These are phyloP conservation scores for Neonectria sp. DNA, from an alignment of 2,329 filamentous ascomycete species.

Conservation along the genomic window DNA sequence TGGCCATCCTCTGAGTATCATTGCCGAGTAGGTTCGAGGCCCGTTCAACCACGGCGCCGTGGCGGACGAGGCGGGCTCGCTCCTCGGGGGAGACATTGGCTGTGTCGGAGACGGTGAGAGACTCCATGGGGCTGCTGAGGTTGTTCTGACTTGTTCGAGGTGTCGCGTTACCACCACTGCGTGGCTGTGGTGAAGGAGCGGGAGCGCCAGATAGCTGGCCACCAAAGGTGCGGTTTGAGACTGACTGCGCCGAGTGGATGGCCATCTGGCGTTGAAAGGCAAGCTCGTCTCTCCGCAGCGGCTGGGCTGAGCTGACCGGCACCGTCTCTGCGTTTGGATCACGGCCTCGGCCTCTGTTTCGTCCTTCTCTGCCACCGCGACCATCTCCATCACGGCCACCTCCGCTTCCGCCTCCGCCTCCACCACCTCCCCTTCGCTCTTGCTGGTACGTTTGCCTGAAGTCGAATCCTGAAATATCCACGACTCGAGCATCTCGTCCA, in stretches of 20 bases:
- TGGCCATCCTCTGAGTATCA: slow-evolving; percentile 79
- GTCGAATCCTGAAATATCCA: slow-evolving; percentile 91
- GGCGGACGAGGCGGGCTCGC: slow-evolving; percentile 83
- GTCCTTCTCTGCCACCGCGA: slow-evolving; percentile 68
- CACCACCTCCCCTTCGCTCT: slow-evolving; percentile 62
- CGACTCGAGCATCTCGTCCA: slow-evolving; percentile 84
- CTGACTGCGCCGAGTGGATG: slow-evolving; percentile 88
- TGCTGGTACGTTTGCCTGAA: slow-evolving; percentile 80
- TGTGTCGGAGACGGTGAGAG: slow-evolving; percentile 66
- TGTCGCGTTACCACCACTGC: slow-evolving; percentile 38
- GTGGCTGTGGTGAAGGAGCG: slow-evolving; percentile 40
- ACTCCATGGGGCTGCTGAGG: slow-evolving; percentile 59
- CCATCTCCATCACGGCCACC: slow-evolving; percentile 59
- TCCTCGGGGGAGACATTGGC: slow-evolving; percentile 79
- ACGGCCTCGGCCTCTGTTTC: slow-evolving; percentile 75
- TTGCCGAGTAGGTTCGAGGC: slow-evolving; percentile 86
- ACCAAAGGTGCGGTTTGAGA: slow-evolving; percentile 86
- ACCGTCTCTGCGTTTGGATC: slow-evolving; percentile 90
- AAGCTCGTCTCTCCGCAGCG: slow-evolving; percentile 86
- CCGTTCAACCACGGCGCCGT: slow-evolving; percentile 88
- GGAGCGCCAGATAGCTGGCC: slow-evolving; percentile 76
- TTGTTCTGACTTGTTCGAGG: slow-evolving; percentile 43
- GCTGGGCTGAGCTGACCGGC: slow-evolving; percentile 83
- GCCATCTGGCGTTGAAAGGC: slow-evolving; percentile 94
- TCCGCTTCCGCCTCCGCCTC: slow-evolving; percentile 57